A percentile compares a stretch with the other conserved stretches of the same genome.
Evolutionary conservation across 2,329 filamentous ascomycete genomes (phyloP).

Genomic region (Aspergillus pseudonomiae): DNA sequence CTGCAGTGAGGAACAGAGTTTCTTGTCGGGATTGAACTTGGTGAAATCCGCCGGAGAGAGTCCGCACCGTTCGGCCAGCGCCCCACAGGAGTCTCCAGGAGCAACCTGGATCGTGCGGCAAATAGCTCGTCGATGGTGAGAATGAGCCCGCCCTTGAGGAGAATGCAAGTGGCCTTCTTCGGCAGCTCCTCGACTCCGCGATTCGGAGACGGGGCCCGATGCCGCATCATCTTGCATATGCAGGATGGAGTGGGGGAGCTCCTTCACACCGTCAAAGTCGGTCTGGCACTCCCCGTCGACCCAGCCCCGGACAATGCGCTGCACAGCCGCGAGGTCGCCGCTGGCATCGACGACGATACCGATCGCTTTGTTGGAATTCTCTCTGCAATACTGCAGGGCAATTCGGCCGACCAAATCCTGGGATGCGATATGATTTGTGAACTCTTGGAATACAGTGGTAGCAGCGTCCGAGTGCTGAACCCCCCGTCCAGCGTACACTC

Average conservation of each 20-base stretch:
- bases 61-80: conserved; percentile 43
- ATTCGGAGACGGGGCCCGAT: neutral
- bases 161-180: neutral
- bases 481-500: neutral
- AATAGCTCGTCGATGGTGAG: neutral
- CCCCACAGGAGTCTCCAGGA: conserved; percentile 40
- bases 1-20: neutral
- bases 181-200: neutral
- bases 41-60: conserved; percentile 29
- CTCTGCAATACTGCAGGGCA: neutral
- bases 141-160: neutral
- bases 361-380: conserved; percentile 4
- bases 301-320: conserved; percentile 8
- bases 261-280: conserved; percentile 1
- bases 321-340: conserved; percentile 1
- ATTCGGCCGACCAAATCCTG: neutral
- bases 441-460: neutral
- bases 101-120: conserved; percentile 1
- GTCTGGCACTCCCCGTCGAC: conserved; percentile 5
- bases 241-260: neutral
- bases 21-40: neutral
- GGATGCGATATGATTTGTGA: neutral
- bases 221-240: neutral
- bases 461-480: neutral
- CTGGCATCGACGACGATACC: conserved; percentile 1